phyloP scores from a whole-genome alignment of 108 stramenopile genomes.

The Fistulifera pelliculosa region DNA sequence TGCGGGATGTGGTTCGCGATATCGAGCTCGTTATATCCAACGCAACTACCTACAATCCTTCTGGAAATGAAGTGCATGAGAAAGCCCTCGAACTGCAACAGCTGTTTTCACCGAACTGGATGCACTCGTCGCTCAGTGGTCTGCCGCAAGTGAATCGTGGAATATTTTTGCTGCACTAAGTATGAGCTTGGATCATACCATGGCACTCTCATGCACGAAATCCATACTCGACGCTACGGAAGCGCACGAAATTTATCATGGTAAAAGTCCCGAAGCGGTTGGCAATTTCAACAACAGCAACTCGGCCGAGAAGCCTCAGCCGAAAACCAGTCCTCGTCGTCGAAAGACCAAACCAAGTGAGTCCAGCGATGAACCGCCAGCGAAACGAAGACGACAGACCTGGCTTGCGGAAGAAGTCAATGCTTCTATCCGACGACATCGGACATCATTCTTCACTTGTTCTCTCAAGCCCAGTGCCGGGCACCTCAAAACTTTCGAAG shows the following conservation, averaged over 20 bases:
- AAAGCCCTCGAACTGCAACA: slow-evolving; percentile 42
- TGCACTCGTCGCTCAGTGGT: slow-evolving; percentile 26
- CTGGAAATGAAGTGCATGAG: slow-evolving; percentile 60
- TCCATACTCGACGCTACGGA: too few relatives aligned
- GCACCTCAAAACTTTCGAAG: slow-evolving; percentile 13
- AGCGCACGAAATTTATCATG: too few relatives aligned
- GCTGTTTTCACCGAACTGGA: slow-evolving; percentile 40
- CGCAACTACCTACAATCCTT: slow-evolving; percentile 80
- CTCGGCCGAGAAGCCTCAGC: too few relatives aligned
- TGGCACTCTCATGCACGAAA: neutral
- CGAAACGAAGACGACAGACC: slow-evolving; percentile 26
- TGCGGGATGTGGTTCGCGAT: slow-evolving; percentile 50
- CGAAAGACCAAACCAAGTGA: slow-evolving; percentile 13
- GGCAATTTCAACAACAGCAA: too few relatives aligned
- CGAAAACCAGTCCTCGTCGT: slow-evolving; percentile 2
- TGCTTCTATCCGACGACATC: slow-evolving; percentile 23
- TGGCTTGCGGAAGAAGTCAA: slow-evolving; percentile 54
- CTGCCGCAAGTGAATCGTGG: slow-evolving; percentile 10
- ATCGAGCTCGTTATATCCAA: slow-evolving; percentile 68
- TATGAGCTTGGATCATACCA: slow-evolving; percentile 29
- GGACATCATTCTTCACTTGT: slow-evolving; percentile 40
- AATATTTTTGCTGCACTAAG: slow-evolving; percentile 17
- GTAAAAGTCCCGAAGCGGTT: too few relatives aligned
- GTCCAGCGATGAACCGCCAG: slow-evolving; percentile 6
- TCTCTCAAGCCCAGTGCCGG: slow-evolving; percentile 15